Base-by-base conservation (phyloP, 352 stramenopile genomes). In the Phytophthora melonis region DNA sequence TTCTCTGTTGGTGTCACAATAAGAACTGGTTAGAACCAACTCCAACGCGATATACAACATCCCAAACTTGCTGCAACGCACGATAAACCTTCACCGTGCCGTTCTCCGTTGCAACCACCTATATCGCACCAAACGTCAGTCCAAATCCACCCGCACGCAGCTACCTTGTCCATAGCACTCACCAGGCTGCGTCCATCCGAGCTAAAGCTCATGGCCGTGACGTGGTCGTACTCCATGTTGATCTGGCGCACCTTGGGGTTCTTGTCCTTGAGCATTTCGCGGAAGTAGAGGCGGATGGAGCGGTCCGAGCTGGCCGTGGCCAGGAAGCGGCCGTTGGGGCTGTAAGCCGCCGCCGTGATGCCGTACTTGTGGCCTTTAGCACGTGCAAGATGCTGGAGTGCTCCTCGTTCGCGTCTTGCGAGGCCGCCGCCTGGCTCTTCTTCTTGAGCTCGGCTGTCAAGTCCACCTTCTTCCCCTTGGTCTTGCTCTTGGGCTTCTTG, bases 151-250 rank as follows among this genome's bases (percentile, higher is more conserved):
- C 23, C 23, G 23, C 23, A 25, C 23, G 23, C 23, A 25, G 23
- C 23, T 25, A 25, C 23, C 23, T 25, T 25, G 23, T 25, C 23
- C 23, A 25, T 25, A 25, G 23, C 23, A 57, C 72, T 39, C 71
- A 87, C 87, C 68, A 95, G 69, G 60, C 73, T 91, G 32, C 88
- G 86, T 55, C 88, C 88, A 43, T 95, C 88, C 0, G 81, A 89
- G 69, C 87, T 94, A 58, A 95, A 95, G 39, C 69, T 87, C 68
- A 93, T 81, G 8, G 88, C 85, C 0, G 88, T 93, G 2, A 72
- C 88, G 60, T 95, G 83, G 56, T 95, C 88, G 66, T 94, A 95
- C 69, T 93, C 87, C 32, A 93, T 89, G 49, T 81, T 86, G 68
- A 95, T 93, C 25, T 80, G 73, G 54, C 93, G 84, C 36, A 82